A percentile compares a stretch with the other conserved stretches of the same genome.
Evolutionary conservation across 805 yeast species (phyloP).

Genomic region (Barnettozyma pratensis): DNA sequence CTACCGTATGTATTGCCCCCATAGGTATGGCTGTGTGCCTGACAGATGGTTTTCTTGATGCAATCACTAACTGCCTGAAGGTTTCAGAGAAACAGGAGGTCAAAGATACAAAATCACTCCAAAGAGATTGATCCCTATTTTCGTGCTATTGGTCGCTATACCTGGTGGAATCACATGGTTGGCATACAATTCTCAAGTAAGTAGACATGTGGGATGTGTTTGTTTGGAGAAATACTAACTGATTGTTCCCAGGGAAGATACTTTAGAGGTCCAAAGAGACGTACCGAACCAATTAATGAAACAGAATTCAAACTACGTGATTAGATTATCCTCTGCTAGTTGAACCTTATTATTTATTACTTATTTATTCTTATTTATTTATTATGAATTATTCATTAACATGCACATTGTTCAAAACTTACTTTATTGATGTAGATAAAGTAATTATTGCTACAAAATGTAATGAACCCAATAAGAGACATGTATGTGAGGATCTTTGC

Average conservation of each 20-base stretch:
- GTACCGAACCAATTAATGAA: slow-evolving; percentile 19
- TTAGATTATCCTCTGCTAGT: not conserved
- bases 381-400: slow-evolving; percentile 2
- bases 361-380: slow-evolving; percentile 5
- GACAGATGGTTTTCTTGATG: too few relatives aligned
- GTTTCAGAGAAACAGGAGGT: slow-evolving; percentile 21
- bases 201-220: not conserved
- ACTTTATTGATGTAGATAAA: too few relatives aligned
- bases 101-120: slow-evolving; percentile 21
- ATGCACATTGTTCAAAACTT: too few relatives aligned
- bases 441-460: too few relatives aligned
- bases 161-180: slow-evolving; percentile 20
- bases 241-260: slow-evolving; percentile 15
- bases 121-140: slow-evolving; percentile 17
- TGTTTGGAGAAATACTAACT: not conserved
- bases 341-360: not conserved
- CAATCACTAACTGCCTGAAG: not conserved
- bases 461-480: too few relatives aligned
- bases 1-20: slow-evolving; percentile 16
- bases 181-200: slow-evolving; percentile 19
- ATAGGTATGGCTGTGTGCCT: too few relatives aligned
- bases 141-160: slow-evolving; percentile 17
- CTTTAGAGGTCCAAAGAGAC: slow-evolving; percentile 20
- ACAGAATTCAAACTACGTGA: slow-evolving; percentile 17
- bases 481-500: too few relatives aligned